Percentiles rank a stretch among this genome's conserved stretches.
Conservation (phyloP, 164 flowering plant genomes). For the Warburgia ugandensis region DNA sequence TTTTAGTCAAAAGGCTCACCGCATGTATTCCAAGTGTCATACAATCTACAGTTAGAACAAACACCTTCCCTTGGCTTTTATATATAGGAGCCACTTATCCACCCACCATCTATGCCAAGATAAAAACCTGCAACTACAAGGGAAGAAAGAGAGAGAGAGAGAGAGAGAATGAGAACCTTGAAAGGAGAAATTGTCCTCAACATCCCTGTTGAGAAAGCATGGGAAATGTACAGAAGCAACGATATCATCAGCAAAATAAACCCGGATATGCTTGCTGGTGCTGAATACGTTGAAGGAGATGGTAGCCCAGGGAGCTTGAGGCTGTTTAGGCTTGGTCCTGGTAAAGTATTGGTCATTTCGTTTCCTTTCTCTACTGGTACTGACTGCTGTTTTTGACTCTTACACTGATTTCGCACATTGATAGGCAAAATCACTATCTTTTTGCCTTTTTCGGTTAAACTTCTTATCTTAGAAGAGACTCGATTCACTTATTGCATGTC, state of each 20-base stretch:
- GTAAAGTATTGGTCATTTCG: slow-evolving; percentile 13
- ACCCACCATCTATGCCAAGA: not conserved
- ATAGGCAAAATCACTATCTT: too few relatives aligned
- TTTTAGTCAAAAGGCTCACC: too few relatives aligned
- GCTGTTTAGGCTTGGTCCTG: slow-evolving; percentile 51
- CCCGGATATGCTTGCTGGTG: slow-evolving; percentile 35
- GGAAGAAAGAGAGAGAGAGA: not conserved
- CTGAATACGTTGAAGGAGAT: slow-evolving; percentile 32
- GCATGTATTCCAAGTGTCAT: too few relatives aligned
- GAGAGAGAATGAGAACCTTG: slow-evolving; percentile 27
- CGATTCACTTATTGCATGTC: too few relatives aligned
- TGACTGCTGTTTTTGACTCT: too few relatives aligned
- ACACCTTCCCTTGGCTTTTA: too few relatives aligned
- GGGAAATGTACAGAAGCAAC: slow-evolving; percentile 55
- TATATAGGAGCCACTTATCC: not conserved
- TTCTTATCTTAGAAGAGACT: too few relatives aligned
- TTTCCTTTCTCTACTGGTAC: not conserved
- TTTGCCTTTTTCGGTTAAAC: too few relatives aligned
- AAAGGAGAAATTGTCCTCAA: slow-evolving; percentile 44
- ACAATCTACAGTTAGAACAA: too few relatives aligned
- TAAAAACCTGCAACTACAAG: not conserved
- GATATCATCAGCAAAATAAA: slow-evolving; percentile 34
- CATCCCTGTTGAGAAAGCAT: slow-evolving; percentile 47
- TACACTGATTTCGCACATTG: too few relatives aligned
- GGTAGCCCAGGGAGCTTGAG: slow-evolving; percentile 55